Percentiles rank a stretch among this genome's conserved stretches.
phyloP scores from a whole-genome alignment of 75 land plant genomes.

The Cryptomeria japonica region DNA sequence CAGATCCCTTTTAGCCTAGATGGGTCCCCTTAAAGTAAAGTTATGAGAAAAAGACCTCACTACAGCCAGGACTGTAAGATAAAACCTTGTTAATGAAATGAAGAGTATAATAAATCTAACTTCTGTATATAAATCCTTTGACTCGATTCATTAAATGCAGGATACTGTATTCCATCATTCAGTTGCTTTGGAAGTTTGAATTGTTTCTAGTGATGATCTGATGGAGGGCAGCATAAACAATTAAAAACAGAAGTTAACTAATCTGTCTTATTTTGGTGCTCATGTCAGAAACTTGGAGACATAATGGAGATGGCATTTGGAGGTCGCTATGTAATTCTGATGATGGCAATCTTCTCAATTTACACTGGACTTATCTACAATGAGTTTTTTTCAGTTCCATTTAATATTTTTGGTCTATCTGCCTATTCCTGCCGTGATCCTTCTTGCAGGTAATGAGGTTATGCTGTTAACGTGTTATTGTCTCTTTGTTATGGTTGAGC shows the following conservation, averaged over 20 bases:
- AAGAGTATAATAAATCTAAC: not conserved
- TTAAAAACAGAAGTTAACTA: not conserved
- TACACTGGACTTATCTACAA: constrained; percentile 97
- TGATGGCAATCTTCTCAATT: constrained; percentile 96
- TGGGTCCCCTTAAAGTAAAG: not conserved
- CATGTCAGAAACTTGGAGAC: constrained; percentile 90
- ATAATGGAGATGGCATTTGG: constrained; percentile 92
- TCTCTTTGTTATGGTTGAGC: not conserved
- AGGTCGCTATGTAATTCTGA: constrained; percentile 90
- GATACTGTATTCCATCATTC: not conserved
- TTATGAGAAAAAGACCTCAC: not conserved
- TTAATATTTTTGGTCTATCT: constrained; percentile 73
- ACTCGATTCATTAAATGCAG: not conserved
- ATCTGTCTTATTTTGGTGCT: not conserved
- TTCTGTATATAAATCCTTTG: not conserved
- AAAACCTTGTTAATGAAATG: not conserved
- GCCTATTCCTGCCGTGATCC: constrained; percentile 90
- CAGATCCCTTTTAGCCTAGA: not conserved
- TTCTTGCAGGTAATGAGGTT: constrained; percentile 60
- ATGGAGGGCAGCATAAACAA: not conserved
- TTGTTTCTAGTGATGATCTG: not conserved
- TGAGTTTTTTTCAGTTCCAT: constrained; percentile 96
- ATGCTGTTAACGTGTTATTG: constrained; percentile 3
- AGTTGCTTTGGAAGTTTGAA: not conserved
- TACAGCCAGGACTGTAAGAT: not conserved